Conservation (phyloP, 2,329 filamentous ascomycete genomes). For the Podosphaera leucotricha region DNA sequence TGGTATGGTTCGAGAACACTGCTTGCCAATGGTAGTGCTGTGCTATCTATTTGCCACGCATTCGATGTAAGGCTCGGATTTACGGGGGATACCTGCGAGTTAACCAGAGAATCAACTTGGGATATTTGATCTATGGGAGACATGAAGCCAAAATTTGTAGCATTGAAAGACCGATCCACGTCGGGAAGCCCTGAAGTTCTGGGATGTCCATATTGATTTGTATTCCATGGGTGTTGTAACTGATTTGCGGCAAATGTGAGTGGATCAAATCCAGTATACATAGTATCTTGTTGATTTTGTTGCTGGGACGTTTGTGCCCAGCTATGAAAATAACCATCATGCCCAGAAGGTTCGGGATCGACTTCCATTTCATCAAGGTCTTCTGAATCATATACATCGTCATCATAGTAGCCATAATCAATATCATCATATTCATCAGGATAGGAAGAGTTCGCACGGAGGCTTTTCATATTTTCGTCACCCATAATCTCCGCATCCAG, state of each 20-base stretch:
- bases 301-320: not conserved
- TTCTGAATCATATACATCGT: not conserved
- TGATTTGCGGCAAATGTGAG: not conserved
- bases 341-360: not conserved
- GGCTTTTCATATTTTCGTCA: slow-evolving; percentile 4
- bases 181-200: not conserved
- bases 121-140: not conserved
- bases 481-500: slow-evolving; percentile 11
- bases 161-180: not conserved
- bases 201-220: not conserved
- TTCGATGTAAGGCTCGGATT: not conserved
- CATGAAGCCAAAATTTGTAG: not conserved
- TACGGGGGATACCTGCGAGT: not conserved
- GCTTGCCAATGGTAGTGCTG: no score
- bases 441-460: not conserved
- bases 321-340: not conserved
- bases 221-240: not conserved
- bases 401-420: not conserved
- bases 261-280: not conserved
- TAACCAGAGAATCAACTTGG: not conserved
- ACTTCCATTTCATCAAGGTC: not conserved
- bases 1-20: not conserved
- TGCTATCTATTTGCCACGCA: not conserved
- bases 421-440: not conserved
- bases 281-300: not conserved